Evolutionary conservation across 2,329 filamentous ascomycete species (phyloP).

Genomic region (Colletotrichum acutatum): DNA sequence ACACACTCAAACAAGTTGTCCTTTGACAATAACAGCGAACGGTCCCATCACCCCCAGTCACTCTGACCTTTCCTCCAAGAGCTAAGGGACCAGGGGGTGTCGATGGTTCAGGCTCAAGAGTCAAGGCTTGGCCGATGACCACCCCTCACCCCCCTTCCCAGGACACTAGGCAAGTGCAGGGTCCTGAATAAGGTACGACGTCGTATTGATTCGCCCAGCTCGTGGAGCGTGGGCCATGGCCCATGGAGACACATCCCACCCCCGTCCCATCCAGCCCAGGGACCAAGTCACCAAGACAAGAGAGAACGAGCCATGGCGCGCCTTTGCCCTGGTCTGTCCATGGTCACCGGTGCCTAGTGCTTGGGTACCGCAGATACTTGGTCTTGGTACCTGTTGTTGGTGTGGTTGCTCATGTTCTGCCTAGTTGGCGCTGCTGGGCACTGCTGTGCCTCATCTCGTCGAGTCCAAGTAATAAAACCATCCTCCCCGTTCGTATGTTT

Average conservation of each 20-base stretch:
- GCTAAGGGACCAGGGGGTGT: conserved; percentile 24
- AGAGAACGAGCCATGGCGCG: background rate
- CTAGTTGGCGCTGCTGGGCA: background rate
- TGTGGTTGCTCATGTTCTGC: background rate
- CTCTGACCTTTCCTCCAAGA: conserved; percentile 1
- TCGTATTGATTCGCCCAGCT: conserved; percentile 35
- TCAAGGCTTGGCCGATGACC: conserved; percentile 30
- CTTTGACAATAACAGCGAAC: background rate
- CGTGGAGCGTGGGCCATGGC: background rate
- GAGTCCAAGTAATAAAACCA: conserved; percentile 28
- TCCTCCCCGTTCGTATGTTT: conserved; percentile 23
- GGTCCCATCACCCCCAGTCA: conserved; percentile 10
- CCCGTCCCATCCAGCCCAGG: background rate
- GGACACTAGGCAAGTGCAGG: conserved; percentile 22
- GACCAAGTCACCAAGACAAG: background rate
- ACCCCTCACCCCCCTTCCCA: conserved; percentile 7
- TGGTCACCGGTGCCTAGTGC: background rate
- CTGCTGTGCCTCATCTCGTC: conserved; percentile 25
- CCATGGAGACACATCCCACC: conserved; percentile 9
- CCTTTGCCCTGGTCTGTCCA: background rate
- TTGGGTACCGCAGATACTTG: background rate
- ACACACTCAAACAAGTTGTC: background rate
- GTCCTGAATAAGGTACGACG: conserved; percentile 35
- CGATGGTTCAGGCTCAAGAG: conserved; percentile 11
- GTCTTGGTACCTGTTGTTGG: background rate